Evolutionary conservation across 108 stramenopile genomes (phyloP).

Genomic region (Phaeodactylum tricornutum): DNA sequence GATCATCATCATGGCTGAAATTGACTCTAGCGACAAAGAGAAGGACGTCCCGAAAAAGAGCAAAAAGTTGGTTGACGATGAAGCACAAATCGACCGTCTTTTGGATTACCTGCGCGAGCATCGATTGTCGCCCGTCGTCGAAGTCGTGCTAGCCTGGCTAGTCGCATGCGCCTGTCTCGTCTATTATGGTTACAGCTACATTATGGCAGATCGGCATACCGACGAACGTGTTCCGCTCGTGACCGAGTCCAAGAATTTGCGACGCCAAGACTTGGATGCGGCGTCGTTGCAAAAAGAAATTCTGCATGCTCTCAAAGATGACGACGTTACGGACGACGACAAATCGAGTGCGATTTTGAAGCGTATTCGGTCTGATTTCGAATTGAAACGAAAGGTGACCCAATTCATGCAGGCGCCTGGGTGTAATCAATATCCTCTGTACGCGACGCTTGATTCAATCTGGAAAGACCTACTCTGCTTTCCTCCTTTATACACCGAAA

Average conservation of each 20-base stretch:
- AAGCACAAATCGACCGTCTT: not conserved
- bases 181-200: not conserved
- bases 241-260: not conserved
- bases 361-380: not conserved
- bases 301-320: too few relatives aligned
- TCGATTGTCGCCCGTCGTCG: not conserved
- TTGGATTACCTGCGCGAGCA: not conserved
- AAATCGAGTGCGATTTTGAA: not conserved
- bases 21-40: not conserved
- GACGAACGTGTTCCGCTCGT: not conserved
- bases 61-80: conserved; percentile 1
- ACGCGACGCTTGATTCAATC: not conserved
- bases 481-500: not conserved
- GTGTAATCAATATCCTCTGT: not conserved
- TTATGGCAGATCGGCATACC: not conserved
- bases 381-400: not conserved
- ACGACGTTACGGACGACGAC: not conserved
- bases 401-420: not conserved
- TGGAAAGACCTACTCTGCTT: not conserved
- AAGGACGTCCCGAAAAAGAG: not conserved
- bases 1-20: not conserved
- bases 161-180: not conserved
- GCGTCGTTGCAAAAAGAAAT: too few relatives aligned
- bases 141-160: not conserved
- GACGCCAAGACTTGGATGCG: too few relatives aligned